A percentile compares a stretch with the other conserved stretches of the same genome.
phyloP scores from a whole-genome alignment of 2,329 filamentous ascomycete species.

The Dactylonectria estremocensis region DNA sequence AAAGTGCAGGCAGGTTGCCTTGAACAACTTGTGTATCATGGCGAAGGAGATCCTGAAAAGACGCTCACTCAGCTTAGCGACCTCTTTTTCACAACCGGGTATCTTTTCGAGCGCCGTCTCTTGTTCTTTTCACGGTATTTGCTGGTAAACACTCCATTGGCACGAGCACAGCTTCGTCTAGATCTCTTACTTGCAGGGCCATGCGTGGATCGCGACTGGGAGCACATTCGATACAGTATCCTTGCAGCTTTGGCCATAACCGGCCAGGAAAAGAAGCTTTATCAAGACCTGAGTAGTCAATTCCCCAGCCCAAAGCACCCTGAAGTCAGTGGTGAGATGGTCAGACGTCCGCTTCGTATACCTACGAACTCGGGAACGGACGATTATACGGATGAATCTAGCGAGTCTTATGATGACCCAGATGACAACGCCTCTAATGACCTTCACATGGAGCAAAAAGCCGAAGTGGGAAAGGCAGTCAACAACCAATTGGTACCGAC shows the following conservation, averaged over 20 bases:
- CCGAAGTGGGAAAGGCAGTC: too few relatives aligned
- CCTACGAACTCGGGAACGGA: too few relatives aligned
- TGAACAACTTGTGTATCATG: neutral
- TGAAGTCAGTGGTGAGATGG: too few relatives aligned
- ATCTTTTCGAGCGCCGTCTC: neutral
- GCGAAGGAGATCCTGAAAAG: neutral
- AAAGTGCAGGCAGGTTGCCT: neutral
- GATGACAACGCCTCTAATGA: too few relatives aligned
- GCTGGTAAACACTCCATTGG: neutral
- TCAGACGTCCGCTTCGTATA: too few relatives aligned
- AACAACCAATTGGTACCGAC: too few relatives aligned
- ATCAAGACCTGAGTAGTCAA: too few relatives aligned
- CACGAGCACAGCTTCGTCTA: neutral
- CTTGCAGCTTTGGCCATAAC: neutral
- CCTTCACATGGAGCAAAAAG: too few relatives aligned
- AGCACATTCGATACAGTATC: neutral
- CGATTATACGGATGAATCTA: too few relatives aligned
- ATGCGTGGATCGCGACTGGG: neutral
- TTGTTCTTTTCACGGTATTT: neutral
- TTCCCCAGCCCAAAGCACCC: too few relatives aligned
- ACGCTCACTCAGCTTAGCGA: neutral
- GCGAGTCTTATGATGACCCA: too few relatives aligned
- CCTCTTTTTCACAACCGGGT: neutral
- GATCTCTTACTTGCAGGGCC: neutral
- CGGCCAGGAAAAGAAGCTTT: neutral